phyloP scores from a whole-genome alignment of 2,329 filamentous ascomycete species.

The Claviceps africana region DNA sequence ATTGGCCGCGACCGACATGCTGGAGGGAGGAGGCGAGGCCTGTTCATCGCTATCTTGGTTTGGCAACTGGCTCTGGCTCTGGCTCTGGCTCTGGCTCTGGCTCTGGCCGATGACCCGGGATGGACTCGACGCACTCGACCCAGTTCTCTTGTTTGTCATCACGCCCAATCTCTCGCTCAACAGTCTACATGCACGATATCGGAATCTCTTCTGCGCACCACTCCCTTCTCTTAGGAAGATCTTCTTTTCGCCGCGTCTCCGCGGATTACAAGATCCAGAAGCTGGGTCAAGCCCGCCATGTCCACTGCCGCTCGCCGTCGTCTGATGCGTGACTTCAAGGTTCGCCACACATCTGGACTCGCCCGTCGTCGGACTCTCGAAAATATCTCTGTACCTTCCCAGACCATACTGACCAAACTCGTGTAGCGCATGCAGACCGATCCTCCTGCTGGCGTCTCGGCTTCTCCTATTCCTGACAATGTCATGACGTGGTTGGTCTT shows the following conservation, averaged over 20 bases:
- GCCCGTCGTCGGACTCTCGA: not conserved
- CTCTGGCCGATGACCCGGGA: not conserved
- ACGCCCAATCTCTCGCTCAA: conserved; percentile 3
- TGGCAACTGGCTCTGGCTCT: not conserved
- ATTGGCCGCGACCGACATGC: conserved; percentile 11
- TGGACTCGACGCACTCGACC: conserved; percentile 7
- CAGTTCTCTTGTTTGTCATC: conserved; percentile 9
- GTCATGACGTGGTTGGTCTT: conserved; percentile 79
- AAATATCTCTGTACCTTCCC: not conserved
- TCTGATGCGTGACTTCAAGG: conserved; percentile 99
- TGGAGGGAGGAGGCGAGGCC: not conserved
- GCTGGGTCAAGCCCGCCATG: conserved; percentile 25
- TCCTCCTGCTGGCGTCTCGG: conserved; percentile 89
- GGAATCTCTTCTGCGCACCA: not conserved
- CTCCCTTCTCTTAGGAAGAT: not conserved
- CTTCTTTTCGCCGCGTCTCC: not conserved
- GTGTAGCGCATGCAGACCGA: conserved; percentile 94
- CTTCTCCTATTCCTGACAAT: conserved; percentile 89
- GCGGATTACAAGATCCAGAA: not conserved
- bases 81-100: not conserved
- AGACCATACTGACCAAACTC: not conserved
- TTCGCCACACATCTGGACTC: conserved; percentile 29
- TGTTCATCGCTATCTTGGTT: not conserved
- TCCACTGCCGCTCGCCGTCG: conserved; percentile 90
- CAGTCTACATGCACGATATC: not conserved